Evolutionary conservation across 441 rosid genomes (phyloP), one percentile per base, ranked within the genome.

Genomic region (Pelargonium australe): DNA sequence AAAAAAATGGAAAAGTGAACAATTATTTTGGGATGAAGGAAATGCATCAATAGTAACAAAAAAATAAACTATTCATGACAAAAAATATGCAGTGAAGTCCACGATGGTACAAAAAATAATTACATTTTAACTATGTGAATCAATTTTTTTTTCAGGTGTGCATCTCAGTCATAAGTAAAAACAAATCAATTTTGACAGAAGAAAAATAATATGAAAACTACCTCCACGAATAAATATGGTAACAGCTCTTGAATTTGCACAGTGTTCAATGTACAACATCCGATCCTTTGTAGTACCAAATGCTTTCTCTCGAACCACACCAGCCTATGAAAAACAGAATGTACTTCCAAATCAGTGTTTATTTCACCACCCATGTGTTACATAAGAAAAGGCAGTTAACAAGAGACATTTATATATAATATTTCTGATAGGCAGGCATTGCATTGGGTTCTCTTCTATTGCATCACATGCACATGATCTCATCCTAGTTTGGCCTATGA

Each of bases 191-290:
- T 1, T 63, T 23, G 68, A 72, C 58, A 17, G 37, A 10, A 17
- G 37, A 10, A 28, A 43, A 55, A 65, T 13, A 37, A 41, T 72
- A 70, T 7, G 64, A 28, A 44, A 16, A 66, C 47, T 85, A 95
- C 99, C 99, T 88, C 98, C 99, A 68, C 98, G 90, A 75, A 95
- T 95, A 78, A 92, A 95, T 68, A 95, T 69, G 53, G 98, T 92
- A 45, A 95, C 99, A 69, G 98, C 98, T 86, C 85, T 92, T 41
- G 98, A 95, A 85, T 95, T 90, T 11, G 94, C 95, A 82, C 98
- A 92, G 72, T 87, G 98, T 81, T 95, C 98, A 75, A 90, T 85
- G 76, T 95, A 89, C 75, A 95, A 76, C 99, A 92, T 95, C 62
- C 88, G 74, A 70, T 95, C 99, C 80, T 95, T 89, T n/a, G 99